Conservation (phyloP, 2,329 filamentous ascomycete species). For the Botryosphaeria dothidea region DNA sequence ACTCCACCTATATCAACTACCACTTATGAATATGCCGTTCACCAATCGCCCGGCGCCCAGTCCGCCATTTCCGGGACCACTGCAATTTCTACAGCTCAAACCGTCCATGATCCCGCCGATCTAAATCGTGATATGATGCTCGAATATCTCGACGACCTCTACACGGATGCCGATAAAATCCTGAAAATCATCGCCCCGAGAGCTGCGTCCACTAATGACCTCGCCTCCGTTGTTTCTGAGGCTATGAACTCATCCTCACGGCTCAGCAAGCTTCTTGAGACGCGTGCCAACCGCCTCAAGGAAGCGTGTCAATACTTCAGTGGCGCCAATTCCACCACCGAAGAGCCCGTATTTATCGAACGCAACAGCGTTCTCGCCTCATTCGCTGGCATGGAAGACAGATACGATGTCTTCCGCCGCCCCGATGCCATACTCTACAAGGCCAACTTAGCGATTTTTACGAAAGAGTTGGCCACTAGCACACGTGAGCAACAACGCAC, state of each 20-base stretch:
- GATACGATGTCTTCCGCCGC: constrained; percentile 24
- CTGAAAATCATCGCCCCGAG: constrained; percentile 33
- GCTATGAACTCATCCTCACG: constrained; percentile 35
- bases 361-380: neutral
- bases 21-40: neutral
- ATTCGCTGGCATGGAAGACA: neutral
- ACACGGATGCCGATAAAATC: constrained; percentile 30
- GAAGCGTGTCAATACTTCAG: constrained; percentile 39
- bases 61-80: constrained; percentile 49
- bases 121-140: constrained; percentile 45
- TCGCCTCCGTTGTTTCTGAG: neutral
- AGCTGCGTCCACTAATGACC: neutral
- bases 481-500: constrained; percentile 30
- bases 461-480: constrained; percentile 37
- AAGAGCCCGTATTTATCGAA: too few relatives aligned
- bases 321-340: too few relatives aligned
- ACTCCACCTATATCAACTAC: neutral
- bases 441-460: constrained; percentile 46
- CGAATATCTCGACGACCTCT: constrained; percentile 42
- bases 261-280: constrained; percentile 14
- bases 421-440: constrained; percentile 46
- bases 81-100: constrained; percentile 43
- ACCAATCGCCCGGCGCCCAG: constrained; percentile 36
- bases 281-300: constrained; percentile 34
- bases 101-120: constrained; percentile 22